A percentile compares a stretch with the other conserved stretches of the same genome.
These are phyloP conservation scores for Sporothrix brasiliensis DNA, from an alignment of 2,329 filamentous ascomycete species.

Conservation along the genomic window DNA sequence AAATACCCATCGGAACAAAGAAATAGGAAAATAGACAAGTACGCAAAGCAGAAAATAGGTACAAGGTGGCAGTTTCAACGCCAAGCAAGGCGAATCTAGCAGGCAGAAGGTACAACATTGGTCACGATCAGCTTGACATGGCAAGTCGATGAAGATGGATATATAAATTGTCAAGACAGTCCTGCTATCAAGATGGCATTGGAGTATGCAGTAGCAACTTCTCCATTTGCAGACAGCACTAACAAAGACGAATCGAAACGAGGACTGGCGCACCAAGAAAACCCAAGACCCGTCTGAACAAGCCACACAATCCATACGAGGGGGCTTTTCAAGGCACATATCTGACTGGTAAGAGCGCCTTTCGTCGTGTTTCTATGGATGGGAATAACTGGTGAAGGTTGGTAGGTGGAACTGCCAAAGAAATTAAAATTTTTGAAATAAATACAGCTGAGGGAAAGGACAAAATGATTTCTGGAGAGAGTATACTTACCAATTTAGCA, in stretches of 20 bases:
- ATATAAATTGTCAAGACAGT: neutral
- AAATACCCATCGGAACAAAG: neutral
- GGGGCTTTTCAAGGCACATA: neutral
- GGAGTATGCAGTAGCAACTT: neutral
- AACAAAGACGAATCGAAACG: neutral
- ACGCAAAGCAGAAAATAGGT: neutral
- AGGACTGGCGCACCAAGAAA: neutral
- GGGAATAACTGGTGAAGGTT: neutral
- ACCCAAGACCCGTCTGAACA: neutral
- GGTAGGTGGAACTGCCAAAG: neutral
- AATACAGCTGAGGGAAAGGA: neutral
- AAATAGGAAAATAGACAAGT: neutral
- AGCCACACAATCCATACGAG: neutral
- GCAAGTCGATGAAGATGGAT: slow-evolving; percentile 1
- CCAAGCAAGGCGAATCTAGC: neutral
- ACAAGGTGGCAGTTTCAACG: neutral
- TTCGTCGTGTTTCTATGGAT: neutral
- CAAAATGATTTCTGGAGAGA: neutral
- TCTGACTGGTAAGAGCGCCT: slow-evolving; percentile 3
- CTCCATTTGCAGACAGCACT: neutral
- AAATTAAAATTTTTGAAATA: neutral
- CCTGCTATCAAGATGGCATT: neutral
- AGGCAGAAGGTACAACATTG: neutral
- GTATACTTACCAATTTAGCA: slow-evolving; percentile 4
- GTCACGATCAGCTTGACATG: slow-evolving; percentile 26